A percentile compares a stretch with the other conserved stretches of the same genome.
phyloP scores from a whole-genome alignment of 2,329 filamentous ascomycete species.

The Byssothecium circinans region DNA sequence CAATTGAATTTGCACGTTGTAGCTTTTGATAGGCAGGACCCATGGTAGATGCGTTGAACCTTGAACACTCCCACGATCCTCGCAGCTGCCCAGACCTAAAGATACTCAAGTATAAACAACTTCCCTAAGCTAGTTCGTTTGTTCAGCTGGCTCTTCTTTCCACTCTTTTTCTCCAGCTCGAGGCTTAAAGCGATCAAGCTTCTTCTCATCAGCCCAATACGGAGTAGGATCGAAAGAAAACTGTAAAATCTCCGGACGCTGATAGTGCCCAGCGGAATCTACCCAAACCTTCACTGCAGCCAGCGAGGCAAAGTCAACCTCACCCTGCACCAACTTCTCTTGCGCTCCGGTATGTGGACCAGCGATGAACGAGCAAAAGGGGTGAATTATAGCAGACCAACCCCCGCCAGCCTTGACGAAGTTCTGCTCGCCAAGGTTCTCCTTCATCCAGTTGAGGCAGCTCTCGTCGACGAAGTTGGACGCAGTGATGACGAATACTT shows the following conservation, averaged over 20 bases:
- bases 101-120: no score
- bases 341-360: constrained; percentile 38
- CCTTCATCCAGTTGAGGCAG: constrained; percentile 46
- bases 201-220: constrained; percentile 38
- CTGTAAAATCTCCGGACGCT: constrained; percentile 40
- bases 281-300: constrained; percentile 43
- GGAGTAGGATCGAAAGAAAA: constrained; percentile 33
- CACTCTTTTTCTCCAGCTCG: constrained; percentile 13
- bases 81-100: no score
- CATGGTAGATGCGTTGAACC: no score
- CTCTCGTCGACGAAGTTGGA: constrained; percentile 48
- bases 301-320: constrained; percentile 39
- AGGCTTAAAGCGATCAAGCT: constrained; percentile 20
- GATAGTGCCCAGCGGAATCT: constrained; percentile 42
- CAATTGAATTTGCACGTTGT: no score
- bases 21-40: no score
- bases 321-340: constrained; percentile 39
- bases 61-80: no score
- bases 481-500: constrained; percentile 49
- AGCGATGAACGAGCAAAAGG: constrained; percentile 40
- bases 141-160: constrained; percentile 12
- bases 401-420: constrained; percentile 40
- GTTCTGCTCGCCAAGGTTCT: constrained; percentile 41
- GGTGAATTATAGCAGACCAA: constrained; percentile 40
- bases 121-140: no score